Conservation (phyloP, 768 basidiomycete genomes). For the Pulveroboletus sp. region DNA sequence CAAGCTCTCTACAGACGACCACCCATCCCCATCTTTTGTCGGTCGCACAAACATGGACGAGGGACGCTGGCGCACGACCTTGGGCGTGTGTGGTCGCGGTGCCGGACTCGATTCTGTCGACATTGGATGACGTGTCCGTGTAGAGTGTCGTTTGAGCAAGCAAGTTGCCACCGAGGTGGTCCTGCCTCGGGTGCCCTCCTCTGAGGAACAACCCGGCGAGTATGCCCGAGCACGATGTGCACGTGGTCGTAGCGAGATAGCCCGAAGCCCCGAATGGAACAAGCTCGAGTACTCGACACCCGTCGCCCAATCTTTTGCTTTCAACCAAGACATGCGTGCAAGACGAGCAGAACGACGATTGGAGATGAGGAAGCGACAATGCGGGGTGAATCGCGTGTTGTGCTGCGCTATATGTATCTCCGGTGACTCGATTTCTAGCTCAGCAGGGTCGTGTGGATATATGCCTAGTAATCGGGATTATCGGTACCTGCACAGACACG, state of each 20-base stretch:
- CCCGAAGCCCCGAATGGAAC: slow-evolving; percentile 35
- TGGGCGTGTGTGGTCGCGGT: not conserved
- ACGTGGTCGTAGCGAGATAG: slow-evolving; percentile 22
- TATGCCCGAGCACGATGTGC: slow-evolving; percentile 1
- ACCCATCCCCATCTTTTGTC: slow-evolving; percentile 10
- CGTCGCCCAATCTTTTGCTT: slow-evolving; percentile 27
- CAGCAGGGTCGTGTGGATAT: slow-evolving; percentile 14
- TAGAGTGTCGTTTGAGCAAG: slow-evolving; percentile 4
- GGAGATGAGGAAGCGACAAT: not conserved
- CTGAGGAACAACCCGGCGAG: slow-evolving; percentile 9
- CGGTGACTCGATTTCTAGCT: slow-evolving; percentile 9
- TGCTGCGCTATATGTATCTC: slow-evolving; percentile 27
- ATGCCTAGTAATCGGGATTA: not conserved
- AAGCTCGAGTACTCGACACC: slow-evolving; percentile 34
- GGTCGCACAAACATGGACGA: slow-evolving; percentile 16
- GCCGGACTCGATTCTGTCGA: slow-evolving; percentile 5
- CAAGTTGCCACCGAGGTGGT: not conserved
- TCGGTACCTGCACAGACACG: slow-evolving; percentile 1
- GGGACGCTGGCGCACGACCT: slow-evolving; percentile 4
- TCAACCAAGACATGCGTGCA: slow-evolving; percentile 30
- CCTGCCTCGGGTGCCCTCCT: not conserved
- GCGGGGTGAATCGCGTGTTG: not conserved
- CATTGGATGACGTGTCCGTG: slow-evolving; percentile 1
- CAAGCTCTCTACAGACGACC: slow-evolving; percentile 1
- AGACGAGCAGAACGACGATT: not conserved